Evolutionary conservation across 805 yeast species (phyloP).

Genomic region (Pichia californica): DNA sequence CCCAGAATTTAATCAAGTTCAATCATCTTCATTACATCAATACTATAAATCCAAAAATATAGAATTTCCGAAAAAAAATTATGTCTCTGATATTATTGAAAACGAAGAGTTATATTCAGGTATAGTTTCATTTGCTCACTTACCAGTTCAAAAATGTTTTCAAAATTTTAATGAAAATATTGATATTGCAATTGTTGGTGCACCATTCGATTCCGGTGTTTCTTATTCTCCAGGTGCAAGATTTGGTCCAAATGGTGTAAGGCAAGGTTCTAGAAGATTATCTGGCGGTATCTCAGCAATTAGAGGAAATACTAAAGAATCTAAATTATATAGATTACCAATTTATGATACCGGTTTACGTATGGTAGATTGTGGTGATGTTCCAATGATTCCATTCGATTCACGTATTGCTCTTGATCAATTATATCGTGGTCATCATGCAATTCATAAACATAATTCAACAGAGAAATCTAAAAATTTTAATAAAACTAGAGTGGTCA

Average conservation of each 20-base stretch:
- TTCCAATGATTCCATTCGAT: conserved; percentile 56
- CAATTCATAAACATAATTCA: conserved; percentile 36
- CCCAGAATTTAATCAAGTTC: not conserved
- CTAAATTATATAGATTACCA: conserved; percentile 31
- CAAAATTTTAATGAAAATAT: conserved; percentile 32
- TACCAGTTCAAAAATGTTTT: conserved; percentile 44
- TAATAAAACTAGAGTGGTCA: conserved; percentile 33
- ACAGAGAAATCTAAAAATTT: conserved; percentile 16
- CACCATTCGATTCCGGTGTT: conserved; percentile 54
- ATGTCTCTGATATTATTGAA: conserved; percentile 27
- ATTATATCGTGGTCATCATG: conserved; percentile 45
- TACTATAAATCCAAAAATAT: conserved; percentile 20
- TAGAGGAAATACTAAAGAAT: conserved; percentile 29
- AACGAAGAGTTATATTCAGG: conserved; percentile 37
- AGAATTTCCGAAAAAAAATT: conserved; percentile 31
- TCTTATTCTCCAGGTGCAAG: conserved; percentile 53
- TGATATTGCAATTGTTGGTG: conserved; percentile 53
- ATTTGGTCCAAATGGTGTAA: conserved; percentile 50
- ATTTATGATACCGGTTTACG: conserved; percentile 38
- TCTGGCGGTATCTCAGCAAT: conserved; percentile 37
- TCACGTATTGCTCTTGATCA: conserved; percentile 51
- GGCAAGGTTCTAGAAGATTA: conserved; percentile 37
- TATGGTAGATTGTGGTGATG: conserved; percentile 54
- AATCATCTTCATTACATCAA: conserved; percentile 1
- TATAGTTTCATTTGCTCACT: conserved; percentile 48